A percentile compares a stretch with the other conserved stretches of the same genome.
Evolutionary conservation across 345 rosid genomes (phyloP).

Genomic region (Psidium friedrichsthalianum): DNA sequence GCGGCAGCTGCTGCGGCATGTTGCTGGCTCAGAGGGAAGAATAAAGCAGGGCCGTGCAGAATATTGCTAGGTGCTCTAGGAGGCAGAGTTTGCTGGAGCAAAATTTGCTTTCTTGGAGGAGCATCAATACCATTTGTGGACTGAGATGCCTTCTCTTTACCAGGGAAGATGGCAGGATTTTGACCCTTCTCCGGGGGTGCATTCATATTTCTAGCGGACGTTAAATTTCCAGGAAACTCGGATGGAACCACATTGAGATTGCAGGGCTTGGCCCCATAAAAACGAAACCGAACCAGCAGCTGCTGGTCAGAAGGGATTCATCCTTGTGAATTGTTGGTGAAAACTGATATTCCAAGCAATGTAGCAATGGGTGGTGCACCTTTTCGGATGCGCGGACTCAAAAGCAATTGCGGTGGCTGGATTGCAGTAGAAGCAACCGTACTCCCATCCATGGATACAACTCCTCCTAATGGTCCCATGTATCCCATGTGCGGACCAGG

Average conservation of each 20-base stretch:
- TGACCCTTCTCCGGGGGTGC: conserved; percentile 51
- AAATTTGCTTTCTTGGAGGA: conserved; percentile 68
- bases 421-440: conserved; percentile 59
- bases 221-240: conserved; percentile 44
- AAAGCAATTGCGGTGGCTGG: conserved; percentile 76
- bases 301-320: conserved; percentile 89
- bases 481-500: conserved; percentile 98
- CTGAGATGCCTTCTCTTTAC: conserved; percentile 47
- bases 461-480: conserved; percentile 85
- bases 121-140: conserved; percentile 44
- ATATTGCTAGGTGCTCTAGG: conserved; percentile 67
- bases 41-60: conserved; percentile 77
- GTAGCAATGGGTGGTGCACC: conserved; percentile 93
- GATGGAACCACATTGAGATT: conserved; percentile 69
- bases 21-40: conserved; percentile 86
- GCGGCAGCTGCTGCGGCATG: conserved; percentile 51
- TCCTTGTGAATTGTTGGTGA: conserved; percentile 68
- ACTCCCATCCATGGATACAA: conserved; percentile 72
- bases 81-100: conserved; percentile 77
- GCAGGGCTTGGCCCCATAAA: conserved; percentile 62
- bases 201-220: conserved; percentile 38
- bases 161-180: conserved; percentile 26
- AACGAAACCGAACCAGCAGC: conserved; percentile 67
- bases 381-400: conserved; percentile 70
- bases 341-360: conserved; percentile 67